Evolutionary conservation across 1,284 basidiomycete genomes (phyloP), one percentile per base, ranked within the genome.

Genomic region (Ustilago sp.): DNA sequence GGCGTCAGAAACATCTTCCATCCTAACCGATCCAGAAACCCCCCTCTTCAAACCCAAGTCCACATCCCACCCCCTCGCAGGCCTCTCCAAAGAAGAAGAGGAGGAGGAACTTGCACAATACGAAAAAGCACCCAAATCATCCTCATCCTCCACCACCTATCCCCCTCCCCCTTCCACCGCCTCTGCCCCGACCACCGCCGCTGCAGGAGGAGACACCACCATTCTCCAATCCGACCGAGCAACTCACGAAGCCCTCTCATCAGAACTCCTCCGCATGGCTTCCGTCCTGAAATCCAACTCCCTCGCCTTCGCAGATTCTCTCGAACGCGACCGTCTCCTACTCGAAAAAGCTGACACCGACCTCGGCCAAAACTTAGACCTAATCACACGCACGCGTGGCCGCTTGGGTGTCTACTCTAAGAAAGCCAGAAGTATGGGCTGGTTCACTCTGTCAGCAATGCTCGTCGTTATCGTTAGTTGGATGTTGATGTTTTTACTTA

Each of bases 331-430:
- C 52, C 79, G 83, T 11, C 51, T 72, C 45, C 68, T 85, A 8
- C 70, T 86, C 53, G 83, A 85, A 65, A 67, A 75, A 60, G 78
- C 82, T n/a, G 74, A 65, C 36, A 61, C 70, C 9, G 65, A 79
- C 19, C 68, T 86, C 1, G 65, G 66, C 35, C 62, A 67, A 15
- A 86, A 86, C 58, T 62, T 86, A 43, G 77, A 79, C 66, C 68
- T 86, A 34, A 84, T 86, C 83, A 86, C 84, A 2, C 70, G 83
- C 45, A 85, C 84, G 8, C 72, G 84, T 3, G 84, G 84, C 39
- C 61, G 75, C 13, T 64, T 86, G 11, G 84, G 84, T 43, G 73
- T 81, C 47, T 84, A 84, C 55, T 75, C 75, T 23, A 80, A 81
- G 32, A 82, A 80, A 51, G 84, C 81, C 4, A 58, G 83, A 32